Evolutionary conservation across 2,329 filamentous ascomycete species (phyloP).

Genomic region (Sordariomycetes sp.): DNA sequence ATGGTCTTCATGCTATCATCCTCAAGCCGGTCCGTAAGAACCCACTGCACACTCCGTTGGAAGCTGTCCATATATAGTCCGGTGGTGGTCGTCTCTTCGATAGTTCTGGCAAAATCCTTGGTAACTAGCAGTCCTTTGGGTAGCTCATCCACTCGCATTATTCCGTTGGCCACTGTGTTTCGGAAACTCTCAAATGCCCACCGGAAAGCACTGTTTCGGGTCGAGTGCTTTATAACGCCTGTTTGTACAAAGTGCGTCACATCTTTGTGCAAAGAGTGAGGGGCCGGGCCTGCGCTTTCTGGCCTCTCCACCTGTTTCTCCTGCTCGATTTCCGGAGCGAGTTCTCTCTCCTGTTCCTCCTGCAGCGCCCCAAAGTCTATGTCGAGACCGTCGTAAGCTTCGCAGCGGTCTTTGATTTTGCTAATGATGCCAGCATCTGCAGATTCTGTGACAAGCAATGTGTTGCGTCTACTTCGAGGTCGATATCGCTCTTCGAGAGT

Average conservation of each 20-base stretch:
- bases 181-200: conserved; percentile 1
- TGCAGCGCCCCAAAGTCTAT: conserved; percentile 22
- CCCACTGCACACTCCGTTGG: not conserved
- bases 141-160: no score
- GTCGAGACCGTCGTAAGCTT: not conserved
- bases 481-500: conserved; percentile 41
- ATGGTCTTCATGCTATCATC: not conserved
- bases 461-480: no score
- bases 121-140: not conserved
- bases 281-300: conserved; percentile 22
- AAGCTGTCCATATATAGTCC: not conserved
- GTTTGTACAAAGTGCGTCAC: conserved; percentile 1
- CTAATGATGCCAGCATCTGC: no score
- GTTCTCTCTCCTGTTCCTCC: conserved; percentile 60
- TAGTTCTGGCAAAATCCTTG: not conserved
- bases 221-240: not conserved
- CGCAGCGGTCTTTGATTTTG: not conserved
- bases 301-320: conserved; percentile 45
- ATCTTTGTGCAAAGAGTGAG: conserved; percentile 30
- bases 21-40: not conserved
- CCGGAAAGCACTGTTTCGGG: not conserved
- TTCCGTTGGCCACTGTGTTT: no score
- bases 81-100: not conserved
- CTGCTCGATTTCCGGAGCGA: conserved; percentile 51
- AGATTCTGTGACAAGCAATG: no score